phyloP scores from a whole-genome alignment of 2,329 filamentous ascomycete genomes.

The Cephalotrichum gorgonifer region DNA sequence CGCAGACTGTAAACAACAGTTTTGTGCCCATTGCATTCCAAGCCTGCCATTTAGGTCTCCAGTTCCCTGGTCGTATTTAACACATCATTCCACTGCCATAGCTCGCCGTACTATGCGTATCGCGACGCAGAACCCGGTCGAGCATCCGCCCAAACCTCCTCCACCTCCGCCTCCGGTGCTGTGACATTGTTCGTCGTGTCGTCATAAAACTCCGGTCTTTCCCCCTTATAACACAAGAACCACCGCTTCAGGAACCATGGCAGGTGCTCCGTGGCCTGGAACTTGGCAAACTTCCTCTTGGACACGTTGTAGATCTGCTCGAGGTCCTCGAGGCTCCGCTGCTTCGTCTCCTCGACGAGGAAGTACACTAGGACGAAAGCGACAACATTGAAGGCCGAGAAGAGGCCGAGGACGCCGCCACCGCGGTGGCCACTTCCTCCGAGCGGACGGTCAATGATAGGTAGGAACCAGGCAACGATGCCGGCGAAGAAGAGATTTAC shows the following conservation, averaged over 20 bases:
- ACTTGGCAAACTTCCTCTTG: conserved; percentile 19
- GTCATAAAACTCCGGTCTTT: conserved; percentile 2
- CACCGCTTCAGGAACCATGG: conserved; percentile 23
- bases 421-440: conserved; percentile 12
- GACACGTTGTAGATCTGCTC: conserved; percentile 25
- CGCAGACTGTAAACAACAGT: no score
- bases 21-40: no score
- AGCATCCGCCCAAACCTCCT: background rate
- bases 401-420: conserved; percentile 30
- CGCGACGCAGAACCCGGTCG: background rate
- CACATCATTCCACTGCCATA: no score
- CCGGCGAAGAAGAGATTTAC: conserved; percentile 37
- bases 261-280: conserved; percentile 17
- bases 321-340: conserved; percentile 27
- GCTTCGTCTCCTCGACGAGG: conserved; percentile 30
- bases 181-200: background rate
- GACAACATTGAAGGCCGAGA: conserved; percentile 33
- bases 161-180: background rate
- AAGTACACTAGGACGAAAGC: conserved; percentile 35
- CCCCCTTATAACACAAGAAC: background rate
- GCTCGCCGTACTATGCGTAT: background rate
- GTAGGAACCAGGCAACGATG: conserved; percentile 31
- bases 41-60: no score
- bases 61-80: no score
- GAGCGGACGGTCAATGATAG: conserved; percentile 12